Conservation (phyloP, 495 filamentous ascomycete species). For the Alectoria sarmentosa region DNA sequence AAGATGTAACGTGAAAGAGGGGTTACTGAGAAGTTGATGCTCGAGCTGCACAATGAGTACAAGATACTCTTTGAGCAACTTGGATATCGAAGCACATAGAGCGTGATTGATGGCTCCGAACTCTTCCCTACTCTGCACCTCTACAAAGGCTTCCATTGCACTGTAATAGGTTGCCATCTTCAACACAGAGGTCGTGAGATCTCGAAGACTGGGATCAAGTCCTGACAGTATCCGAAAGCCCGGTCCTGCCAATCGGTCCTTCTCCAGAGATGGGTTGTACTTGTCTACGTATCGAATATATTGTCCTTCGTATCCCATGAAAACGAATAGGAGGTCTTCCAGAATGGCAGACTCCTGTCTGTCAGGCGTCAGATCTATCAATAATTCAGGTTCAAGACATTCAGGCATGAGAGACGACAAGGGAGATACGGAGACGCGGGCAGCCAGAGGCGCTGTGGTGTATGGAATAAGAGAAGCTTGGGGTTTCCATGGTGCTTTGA, state of each 20-base stretch:
- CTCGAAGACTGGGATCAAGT: conserved; percentile 83
- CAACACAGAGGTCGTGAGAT: conserved; percentile 79
- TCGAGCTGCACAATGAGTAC: conserved; percentile 90
- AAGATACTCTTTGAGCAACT: conserved; percentile 85
- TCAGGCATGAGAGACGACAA: conserved; percentile 65
- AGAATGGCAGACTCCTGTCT: conserved; percentile 79
- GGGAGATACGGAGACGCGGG: conserved; percentile 78
- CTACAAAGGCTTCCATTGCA: conserved; percentile 85
- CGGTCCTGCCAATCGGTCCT: conserved; percentile 77
- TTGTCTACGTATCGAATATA: conserved; percentile 80
- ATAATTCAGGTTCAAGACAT: conserved; percentile 59
- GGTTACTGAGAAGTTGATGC: conserved; percentile 78
- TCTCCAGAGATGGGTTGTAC: conserved; percentile 78
- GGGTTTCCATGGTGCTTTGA: conserved; percentile 67
- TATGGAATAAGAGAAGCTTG: conserved; percentile 74
- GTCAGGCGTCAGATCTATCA: conserved; percentile 66
- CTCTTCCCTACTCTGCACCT: conserved; percentile 86
- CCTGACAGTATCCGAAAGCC: conserved; percentile 71
- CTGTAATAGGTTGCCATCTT: conserved; percentile 94
- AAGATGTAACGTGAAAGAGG: conserved; percentile 82
- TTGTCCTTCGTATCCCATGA: conserved; percentile 98
- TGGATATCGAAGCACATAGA: conserved; percentile 85
- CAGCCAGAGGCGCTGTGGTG: conserved; percentile 81
- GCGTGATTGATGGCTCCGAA: conserved; percentile 96
- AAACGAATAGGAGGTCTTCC: conserved; percentile 87